Base-by-base conservation (phyloP, 1,284 basidiomycete genomes). In the Pisolithus thermaeus region DNA sequence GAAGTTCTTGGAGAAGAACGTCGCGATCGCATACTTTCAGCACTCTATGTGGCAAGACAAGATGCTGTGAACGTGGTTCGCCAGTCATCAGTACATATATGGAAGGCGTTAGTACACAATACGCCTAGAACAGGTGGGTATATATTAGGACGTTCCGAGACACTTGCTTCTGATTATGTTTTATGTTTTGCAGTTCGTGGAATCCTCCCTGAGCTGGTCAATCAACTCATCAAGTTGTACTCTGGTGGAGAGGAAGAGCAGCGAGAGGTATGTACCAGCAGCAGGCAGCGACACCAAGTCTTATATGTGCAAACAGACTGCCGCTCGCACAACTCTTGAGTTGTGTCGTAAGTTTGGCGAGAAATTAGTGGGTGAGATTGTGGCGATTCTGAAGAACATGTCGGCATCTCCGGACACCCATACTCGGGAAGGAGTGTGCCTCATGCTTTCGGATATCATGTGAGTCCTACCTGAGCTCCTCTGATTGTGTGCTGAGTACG, bases 321-420 rank as follows among this genome's bases (percentile, higher is more conserved):
- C 91, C 18, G 82, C 81, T n/a, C 79, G 92, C 42, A 96, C 92
- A 3, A 80, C 91, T 12, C 80, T 82, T 23, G 97, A 99, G 66
- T 71, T 98, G 2, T 97, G 92, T 67, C 87, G 90, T 70, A 99
- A 98, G 72, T 95, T 97, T 59, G 96, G 97, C 42, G 97, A 99
- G 67, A 87, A 88, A 55, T 87, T 97, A 53, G 67, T 99, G 48
- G 85, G 83, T 38, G 94, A 96, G 61, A 84, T 94, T 47, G 78
- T 97, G 58, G 76, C 83, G 2, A 85, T 92, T 51, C 72, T 97
- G 55, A 86, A 87, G 45, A 68, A 73, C 14, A 89, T 85, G 57
- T 79, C 86, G 9, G 72, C 74, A 1, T 92, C 92, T 0, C 74
- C 79, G 23, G 88, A 93, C 66, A 67, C 85, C 9, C 78, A 81